Percentiles rank a stretch among this genome's conserved stretches.
Evolutionary conservation across 202 grass and related monocot genomes (phyloP).

Genomic region (Setaria viridis): DNA sequence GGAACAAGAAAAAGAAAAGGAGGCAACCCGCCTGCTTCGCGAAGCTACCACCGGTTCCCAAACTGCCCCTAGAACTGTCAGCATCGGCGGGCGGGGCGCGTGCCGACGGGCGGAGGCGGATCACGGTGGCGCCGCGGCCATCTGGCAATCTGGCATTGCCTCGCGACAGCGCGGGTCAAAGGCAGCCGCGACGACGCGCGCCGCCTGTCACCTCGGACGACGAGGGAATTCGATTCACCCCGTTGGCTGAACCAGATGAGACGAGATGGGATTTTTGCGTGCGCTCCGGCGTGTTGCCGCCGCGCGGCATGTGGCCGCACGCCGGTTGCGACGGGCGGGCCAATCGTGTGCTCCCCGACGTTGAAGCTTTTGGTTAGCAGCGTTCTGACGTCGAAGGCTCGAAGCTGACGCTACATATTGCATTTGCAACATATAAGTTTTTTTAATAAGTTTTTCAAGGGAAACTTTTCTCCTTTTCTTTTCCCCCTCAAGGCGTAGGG

Average conservation of each 20-base stretch:
- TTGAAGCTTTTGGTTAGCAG: too few relatives aligned
- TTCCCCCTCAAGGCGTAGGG: too few relatives aligned
- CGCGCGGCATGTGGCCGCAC: neutral
- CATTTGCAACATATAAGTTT: too few relatives aligned
- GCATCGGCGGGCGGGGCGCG: neutral
- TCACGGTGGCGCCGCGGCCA: neutral
- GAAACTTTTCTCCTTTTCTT: too few relatives aligned
- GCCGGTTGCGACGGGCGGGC: too few relatives aligned
- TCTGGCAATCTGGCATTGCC: neutral
- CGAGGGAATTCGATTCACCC: neutral
- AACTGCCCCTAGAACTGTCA: slow-evolving; percentile 20
- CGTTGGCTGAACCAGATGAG: neutral
- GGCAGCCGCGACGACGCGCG: neutral
- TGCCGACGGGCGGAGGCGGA: neutral
- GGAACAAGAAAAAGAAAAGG: neutral
- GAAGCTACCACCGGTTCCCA: slow-evolving; percentile 23
- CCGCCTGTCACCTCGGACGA: neutral
- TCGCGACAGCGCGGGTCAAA: neutral
- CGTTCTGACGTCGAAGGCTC: too few relatives aligned
- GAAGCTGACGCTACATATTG: too few relatives aligned
- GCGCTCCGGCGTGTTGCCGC: neutral
- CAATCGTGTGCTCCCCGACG: too few relatives aligned
- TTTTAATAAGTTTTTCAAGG: too few relatives aligned
- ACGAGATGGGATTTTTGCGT: neutral
- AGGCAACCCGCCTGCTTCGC: neutral